Conservation (phyloP, 2,329 filamentous ascomycete species). For the Pseudopyricularia javanii region DNA sequence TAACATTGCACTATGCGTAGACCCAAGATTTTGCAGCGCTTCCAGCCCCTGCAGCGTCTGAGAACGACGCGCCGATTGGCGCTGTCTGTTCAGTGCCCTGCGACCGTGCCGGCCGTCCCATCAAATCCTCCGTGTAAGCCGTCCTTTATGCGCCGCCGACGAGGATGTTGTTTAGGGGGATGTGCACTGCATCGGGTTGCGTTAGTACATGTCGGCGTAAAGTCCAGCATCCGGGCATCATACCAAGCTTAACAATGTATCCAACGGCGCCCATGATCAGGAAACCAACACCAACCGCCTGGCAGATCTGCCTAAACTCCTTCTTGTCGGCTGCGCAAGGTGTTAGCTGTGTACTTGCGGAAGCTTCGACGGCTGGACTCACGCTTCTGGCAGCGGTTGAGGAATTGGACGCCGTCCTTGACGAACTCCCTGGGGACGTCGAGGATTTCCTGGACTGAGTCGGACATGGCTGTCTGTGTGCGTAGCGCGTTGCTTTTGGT, state of each 20-base stretch:
- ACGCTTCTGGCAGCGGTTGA: conserved; percentile 52
- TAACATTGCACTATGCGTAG: too few species aligned
- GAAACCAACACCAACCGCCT: conserved; percentile 56
- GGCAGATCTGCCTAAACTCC: conserved; percentile 39
- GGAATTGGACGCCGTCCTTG: conserved; percentile 48
- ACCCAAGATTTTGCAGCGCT: too few species aligned
- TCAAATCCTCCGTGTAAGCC: background rate
- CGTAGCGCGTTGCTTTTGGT: background rate
- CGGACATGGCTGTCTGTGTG: conserved; percentile 34
- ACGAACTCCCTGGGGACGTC: conserved; percentile 57
- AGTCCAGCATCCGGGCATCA: too few species aligned
- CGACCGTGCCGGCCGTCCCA: background rate
- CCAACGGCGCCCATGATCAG: conserved; percentile 59
- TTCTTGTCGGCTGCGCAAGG: conserved; percentile 28
- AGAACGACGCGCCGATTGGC: too few species aligned
- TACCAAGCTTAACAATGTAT: conserved; percentile 60
- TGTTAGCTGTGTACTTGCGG: background rate
- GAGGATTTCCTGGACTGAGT: conserved; percentile 58
- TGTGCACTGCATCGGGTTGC: conserved; percentile 44
- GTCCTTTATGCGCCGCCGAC: conserved; percentile 48
- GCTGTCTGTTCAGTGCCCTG: background rate
- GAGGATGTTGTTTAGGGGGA: conserved; percentile 59
- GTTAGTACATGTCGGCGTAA: too few species aligned
- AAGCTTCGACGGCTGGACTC: conserved; percentile 16
- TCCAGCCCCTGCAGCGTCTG: too few species aligned